A percentile compares a stretch with the other conserved stretches of the same genome.
Evolutionary conservation across 345 rosid species (phyloP).

Genomic region (Lagerstroemia speciosa): DNA sequence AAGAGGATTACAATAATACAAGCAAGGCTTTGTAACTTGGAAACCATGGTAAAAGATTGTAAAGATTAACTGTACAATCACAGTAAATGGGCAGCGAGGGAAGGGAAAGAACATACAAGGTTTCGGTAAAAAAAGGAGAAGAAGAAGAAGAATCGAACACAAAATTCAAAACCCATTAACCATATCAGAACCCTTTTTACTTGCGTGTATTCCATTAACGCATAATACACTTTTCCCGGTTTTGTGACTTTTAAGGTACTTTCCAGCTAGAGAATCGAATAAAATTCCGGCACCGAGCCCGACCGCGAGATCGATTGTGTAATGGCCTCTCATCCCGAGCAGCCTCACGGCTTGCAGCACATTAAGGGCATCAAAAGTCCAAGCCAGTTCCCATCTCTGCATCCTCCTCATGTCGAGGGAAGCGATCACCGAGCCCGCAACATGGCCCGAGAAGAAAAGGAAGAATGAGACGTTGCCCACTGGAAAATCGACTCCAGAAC

Average conservation of each 20-base stretch:
- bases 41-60: no score
- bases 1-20: no score
- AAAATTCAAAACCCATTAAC: no score
- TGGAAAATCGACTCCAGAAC: constrained; percentile 86
- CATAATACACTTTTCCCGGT: neutral
- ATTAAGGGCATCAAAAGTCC: constrained; percentile 62
- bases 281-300: constrained; percentile 82
- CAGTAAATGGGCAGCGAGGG: no score
- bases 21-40: no score
- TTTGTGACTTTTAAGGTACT: constrained; percentile 44
- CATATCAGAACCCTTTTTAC: constrained; percentile 17
- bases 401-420: constrained; percentile 76
- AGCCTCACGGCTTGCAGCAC: constrained; percentile 64
- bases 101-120: no score
- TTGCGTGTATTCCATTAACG: neutral
- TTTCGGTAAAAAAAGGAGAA: no score
- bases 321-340: constrained; percentile 77
- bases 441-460: constrained; percentile 88
- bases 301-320: constrained; percentile 75
- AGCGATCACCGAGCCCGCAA: constrained; percentile 84
- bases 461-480: constrained; percentile 93
- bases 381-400: constrained; percentile 56
- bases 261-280: constrained; percentile 70
- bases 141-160: no score
- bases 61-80: no score